Conservation (phyloP, 139 green algal species). For the Chlamydomonas eustigma region DNA sequence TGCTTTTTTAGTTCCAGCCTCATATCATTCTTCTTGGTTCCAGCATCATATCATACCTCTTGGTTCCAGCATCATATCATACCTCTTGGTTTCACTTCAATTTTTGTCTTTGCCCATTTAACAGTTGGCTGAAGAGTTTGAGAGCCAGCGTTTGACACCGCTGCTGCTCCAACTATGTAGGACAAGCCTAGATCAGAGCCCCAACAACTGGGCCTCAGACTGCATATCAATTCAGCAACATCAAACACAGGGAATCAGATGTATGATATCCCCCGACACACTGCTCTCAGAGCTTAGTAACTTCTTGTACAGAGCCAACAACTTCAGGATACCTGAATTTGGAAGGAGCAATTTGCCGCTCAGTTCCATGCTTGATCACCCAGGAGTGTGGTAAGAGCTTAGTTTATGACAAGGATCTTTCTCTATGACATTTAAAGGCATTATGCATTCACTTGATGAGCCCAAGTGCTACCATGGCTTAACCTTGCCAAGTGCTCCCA, state of each 20-base stretch:
- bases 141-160: neutral
- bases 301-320: neutral
- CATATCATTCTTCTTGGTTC: neutral
- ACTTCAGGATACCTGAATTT: slow-evolving; percentile 14
- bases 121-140: neutral
- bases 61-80: neutral
- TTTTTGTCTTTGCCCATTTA: neutral
- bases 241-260: neutral
- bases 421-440: neutral
- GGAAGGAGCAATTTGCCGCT: slow-evolving; percentile 15
- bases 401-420: neutral
- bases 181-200: no score
- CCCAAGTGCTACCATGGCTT: neutral
- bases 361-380: slow-evolving; percentile 7
- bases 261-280: neutral
- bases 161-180: no score
- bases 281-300: neutral
- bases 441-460: neutral
- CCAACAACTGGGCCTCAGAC: neutral
- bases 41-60: no score
- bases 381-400: slow-evolving; percentile 5
- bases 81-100: neutral
- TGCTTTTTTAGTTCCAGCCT: neutral
- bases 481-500: neutral
- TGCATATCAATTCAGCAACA: neutral